phyloP scores from a whole-genome alignment of 2,329 filamentous ascomycete genomes.

The Colletotrichum sp. region DNA sequence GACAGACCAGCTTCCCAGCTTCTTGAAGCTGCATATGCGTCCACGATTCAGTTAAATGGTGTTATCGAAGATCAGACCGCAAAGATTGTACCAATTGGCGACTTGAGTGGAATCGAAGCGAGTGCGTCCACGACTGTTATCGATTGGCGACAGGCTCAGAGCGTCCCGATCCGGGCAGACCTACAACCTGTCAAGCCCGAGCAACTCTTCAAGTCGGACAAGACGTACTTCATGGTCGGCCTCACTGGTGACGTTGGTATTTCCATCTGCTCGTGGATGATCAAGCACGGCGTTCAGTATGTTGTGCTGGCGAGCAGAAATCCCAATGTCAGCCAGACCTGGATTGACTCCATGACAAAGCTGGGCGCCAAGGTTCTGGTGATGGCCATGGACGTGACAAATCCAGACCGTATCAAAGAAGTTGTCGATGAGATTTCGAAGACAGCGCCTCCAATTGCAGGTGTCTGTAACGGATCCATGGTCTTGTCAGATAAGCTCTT shows the following conservation, averaged over 20 bases:
- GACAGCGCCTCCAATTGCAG: constrained; percentile 37
- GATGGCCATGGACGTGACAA: constrained; percentile 25
- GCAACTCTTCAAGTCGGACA: constrained; percentile 22
- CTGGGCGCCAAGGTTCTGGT: constrained; percentile 13
- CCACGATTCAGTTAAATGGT: not conserved
- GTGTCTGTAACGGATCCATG: constrained; percentile 42
- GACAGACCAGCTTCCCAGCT: not conserved
- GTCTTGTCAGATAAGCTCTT: constrained; percentile 37
- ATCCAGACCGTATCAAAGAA: not conserved
- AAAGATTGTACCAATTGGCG: not conserved
- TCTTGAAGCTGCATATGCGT: not conserved
- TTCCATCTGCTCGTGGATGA: constrained; percentile 41
- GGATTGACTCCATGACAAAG: constrained; percentile 16
- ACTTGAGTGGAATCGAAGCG: not conserved
- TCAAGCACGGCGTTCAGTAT: constrained; percentile 33
- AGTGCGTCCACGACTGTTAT: not conserved
- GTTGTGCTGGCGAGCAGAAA: constrained; percentile 40
- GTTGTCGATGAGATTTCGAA: constrained; percentile 24
- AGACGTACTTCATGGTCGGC: constrained; percentile 36
- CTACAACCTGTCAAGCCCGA: not conserved
- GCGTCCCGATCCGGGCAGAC: not conserved
- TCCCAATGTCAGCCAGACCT: constrained; percentile 29
- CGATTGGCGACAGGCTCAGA: not conserved
- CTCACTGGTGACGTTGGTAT: constrained; percentile 35
- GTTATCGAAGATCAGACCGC: not conserved